Base-by-base conservation (phyloP, 1,284 basidiomycete species). In the Gymnopus androsaceus region DNA sequence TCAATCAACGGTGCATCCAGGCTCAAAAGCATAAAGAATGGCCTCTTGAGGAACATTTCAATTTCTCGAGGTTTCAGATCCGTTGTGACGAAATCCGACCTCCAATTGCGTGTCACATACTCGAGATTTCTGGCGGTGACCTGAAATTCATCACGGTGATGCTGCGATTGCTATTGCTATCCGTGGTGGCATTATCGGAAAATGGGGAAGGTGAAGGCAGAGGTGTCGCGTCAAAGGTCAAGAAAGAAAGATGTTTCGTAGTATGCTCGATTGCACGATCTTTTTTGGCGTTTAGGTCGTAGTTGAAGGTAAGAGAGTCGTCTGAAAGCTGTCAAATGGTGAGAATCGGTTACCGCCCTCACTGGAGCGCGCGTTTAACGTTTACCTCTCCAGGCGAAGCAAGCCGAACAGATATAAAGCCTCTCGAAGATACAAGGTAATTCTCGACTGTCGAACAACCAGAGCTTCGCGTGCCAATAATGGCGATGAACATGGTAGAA, bases 21-120 rank as follows among this genome's bases (percentile, higher is more conserved):
- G 45, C 77, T 82, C 36, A 98, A 75, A 30, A 98, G 81, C 65
- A 98, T 74, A 68, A 98, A 95, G 69, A 94, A 98, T 0, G 96
- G 96, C 8, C 97, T 79, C 67, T 89, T 95, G 36, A 86, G 70
- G 66, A 98, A 98, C 44, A 80, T 74, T 56, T 80, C 78, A 38
- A 95, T 77, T 15, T 84, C 78, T 28, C 73, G 72, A 1, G 81
- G 84, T 47, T 69, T 67, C 19, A 98, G 71, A 65, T 93, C 90
- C 5, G 81, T 79, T 0, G 94, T 97, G 28, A 98, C 94, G 66
- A 90, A 93, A 62, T 90, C 75, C 2, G 77, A 69, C 40, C 79
- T 80, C 97, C 96, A 99, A 62, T 92, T 81, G 58, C 78, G 80
- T 3, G 97, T 99, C 8, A 88, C 84, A 69, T 90, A 81, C 61